Conservation (phyloP, 2,329 filamentous ascomycete species). For the Metarhizium humberi region DNA sequence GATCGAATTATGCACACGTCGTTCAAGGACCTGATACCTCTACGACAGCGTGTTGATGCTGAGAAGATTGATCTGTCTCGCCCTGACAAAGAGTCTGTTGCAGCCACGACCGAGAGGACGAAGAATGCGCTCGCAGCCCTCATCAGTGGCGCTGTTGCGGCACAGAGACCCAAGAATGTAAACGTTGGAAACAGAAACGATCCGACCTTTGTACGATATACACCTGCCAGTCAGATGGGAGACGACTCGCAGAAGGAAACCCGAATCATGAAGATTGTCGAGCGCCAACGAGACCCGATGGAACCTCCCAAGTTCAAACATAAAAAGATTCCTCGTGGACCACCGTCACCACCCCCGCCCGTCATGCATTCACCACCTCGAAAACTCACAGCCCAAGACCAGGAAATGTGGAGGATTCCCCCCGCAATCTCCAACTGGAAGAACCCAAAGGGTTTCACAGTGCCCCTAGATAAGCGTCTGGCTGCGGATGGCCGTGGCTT, state of each 20-base stretch:
- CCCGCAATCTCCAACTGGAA: slow-evolving; percentile 98
- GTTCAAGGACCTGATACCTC: slow-evolving; percentile 92
- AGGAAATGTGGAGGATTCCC: slow-evolving; percentile 85
- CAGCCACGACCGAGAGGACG: slow-evolving; percentile 77
- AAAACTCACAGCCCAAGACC: slow-evolving; percentile 92
- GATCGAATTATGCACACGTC: slow-evolving; percentile 83
- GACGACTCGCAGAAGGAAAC: slow-evolving; percentile 79
- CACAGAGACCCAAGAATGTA: slow-evolving; percentile 94
- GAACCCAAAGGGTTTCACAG: slow-evolving; percentile 96
- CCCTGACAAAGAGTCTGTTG: slow-evolving; percentile 76
- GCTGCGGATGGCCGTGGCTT: slow-evolving; percentile 87
- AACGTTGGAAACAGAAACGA: slow-evolving; percentile 73
- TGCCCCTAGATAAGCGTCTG: slow-evolving; percentile 88
- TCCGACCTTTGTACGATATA: slow-evolving; percentile 91
- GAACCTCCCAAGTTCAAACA: slow-evolving; percentile 98
- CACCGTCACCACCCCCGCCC: slow-evolving; percentile 84
- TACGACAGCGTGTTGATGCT: slow-evolving; percentile 85
- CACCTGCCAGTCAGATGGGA: slow-evolving; percentile 94
- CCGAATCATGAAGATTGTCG: slow-evolving; percentile 96
- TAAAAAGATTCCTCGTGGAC: slow-evolving; percentile 92
- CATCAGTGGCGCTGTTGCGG: slow-evolving; percentile 75
- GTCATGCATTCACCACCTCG: slow-evolving; percentile 91
- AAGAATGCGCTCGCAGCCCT: slow-evolving; percentile 75
- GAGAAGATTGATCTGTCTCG: slow-evolving; percentile 83
- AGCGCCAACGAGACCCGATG: slow-evolving; percentile 87